Conservation (phyloP, 2,329 filamentous ascomycete genomes). For the Trichoderma sp. region DNA sequence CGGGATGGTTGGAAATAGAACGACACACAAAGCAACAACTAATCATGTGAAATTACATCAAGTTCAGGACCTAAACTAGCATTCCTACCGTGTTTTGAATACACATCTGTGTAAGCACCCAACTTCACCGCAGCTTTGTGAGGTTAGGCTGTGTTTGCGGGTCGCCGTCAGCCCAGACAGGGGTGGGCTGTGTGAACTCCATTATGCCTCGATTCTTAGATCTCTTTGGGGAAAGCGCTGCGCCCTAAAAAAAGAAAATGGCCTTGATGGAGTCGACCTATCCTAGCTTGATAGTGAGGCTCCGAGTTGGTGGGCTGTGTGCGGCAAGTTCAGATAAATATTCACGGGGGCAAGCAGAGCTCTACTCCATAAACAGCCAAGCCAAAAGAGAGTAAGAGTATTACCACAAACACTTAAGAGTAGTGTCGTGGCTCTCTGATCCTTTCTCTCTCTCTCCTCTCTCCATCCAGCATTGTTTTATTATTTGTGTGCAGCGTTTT, state of each 20-base stretch:
- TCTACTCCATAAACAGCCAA: neutral
- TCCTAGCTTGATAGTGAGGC: neutral
- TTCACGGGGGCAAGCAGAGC: neutral
- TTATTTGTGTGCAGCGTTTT: neutral
- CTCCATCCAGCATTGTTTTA: neutral
- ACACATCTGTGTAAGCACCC: neutral
- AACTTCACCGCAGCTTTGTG: constrained; percentile 8
- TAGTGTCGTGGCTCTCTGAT: neutral
- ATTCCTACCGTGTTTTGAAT: neutral
- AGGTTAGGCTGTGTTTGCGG: constrained; percentile 6
- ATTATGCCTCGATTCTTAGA: neutral
- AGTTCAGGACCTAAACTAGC: neutral
- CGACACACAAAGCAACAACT: neutral
- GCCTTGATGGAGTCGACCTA: neutral
- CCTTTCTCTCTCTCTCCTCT: neutral
- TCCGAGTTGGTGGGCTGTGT: neutral
- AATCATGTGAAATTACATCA: neutral
- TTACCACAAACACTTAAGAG: neutral
- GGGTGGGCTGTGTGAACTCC: neutral
- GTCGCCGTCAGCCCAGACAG: constrained; percentile 7
- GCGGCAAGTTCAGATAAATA: neutral
- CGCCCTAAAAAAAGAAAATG: constrained; percentile 4
- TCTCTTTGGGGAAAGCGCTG: neutral
- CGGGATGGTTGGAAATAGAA: neutral
- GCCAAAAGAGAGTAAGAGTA: neutral